phyloP scores from a whole-genome alignment of 2,329 filamentous ascomycete genomes.

The Clarireedia paspali region DNA sequence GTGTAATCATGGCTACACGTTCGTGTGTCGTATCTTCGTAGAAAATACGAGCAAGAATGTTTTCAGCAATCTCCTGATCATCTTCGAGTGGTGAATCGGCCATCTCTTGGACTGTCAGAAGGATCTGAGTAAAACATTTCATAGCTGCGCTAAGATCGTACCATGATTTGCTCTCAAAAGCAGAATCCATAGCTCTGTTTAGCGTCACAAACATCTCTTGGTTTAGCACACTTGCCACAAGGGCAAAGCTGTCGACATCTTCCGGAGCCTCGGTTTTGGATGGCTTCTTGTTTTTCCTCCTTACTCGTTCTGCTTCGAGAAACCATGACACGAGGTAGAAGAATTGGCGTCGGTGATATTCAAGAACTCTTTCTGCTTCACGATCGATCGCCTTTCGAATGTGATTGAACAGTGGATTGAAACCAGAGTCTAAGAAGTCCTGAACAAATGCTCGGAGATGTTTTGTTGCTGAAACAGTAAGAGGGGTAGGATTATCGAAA shows the following conservation, averaged over 20 bases:
- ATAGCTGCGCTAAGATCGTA: conserved; percentile 79
- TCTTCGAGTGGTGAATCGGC: conserved; percentile 74
- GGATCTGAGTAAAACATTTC: conserved; percentile 90
- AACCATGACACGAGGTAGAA: conserved; percentile 95
- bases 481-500: conserved; percentile 63
- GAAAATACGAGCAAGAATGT: conserved; percentile 94
- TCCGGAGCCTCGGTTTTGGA: conserved; percentile 38
- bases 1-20: conserved; percentile 68
- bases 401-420: conserved; percentile 84
- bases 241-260: conserved; percentile 68
- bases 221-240: conserved; percentile 83
- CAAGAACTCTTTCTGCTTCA: conserved; percentile 73
- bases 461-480: conserved; percentile 67
- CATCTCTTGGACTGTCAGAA: conserved; percentile 92
- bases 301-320: conserved; percentile 70
- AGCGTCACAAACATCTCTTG: conserved; percentile 92
- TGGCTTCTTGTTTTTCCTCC: conserved; percentile 53
- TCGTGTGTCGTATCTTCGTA: conserved; percentile 96
- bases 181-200: conserved; percentile 72
- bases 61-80: conserved; percentile 97
- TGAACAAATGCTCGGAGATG: conserved; percentile 78
- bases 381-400: conserved; percentile 84
- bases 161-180: conserved; percentile 80
- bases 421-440: conserved; percentile 89
- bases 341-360: conserved; percentile 74